Conservation (phyloP, 495 filamentous ascomycete species). For the Neurospora terricola region DNA sequence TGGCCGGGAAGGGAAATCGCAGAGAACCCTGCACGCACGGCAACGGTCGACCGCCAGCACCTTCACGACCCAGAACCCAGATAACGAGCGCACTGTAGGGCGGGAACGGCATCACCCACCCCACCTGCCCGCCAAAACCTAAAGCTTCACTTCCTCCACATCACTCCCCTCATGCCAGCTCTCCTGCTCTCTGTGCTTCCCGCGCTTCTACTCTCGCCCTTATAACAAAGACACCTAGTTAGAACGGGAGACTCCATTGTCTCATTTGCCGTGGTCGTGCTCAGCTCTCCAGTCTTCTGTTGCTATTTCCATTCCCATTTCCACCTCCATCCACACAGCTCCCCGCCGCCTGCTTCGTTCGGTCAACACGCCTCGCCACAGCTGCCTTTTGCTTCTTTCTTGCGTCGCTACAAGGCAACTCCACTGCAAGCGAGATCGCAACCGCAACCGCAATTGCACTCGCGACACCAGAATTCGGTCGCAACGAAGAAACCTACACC, state of each 20-base stretch:
- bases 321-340: background rate
- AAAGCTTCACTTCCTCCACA: conserved; percentile 18
- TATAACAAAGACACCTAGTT: conserved; percentile 1
- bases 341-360: background rate
- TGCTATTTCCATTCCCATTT: background rate
- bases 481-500: background rate
- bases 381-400: background rate
- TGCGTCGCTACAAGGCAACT: background rate
- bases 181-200: conserved; percentile 4
- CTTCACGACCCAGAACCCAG: background rate
- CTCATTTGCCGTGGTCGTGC: background rate
- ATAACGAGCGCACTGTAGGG: conserved; percentile 9
- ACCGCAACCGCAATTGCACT: background rate
- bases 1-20: background rate
- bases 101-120: conserved; percentile 16
- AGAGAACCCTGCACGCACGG: background rate
- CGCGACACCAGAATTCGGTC: background rate
- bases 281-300: background rate
- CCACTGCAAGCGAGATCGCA: background rate
- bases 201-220: background rate
- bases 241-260: background rate
- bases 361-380: background rate
- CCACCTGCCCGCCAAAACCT: conserved; percentile 22
- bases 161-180: conserved; percentile 8
- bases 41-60: background rate